phyloP scores from a whole-genome alignment of 2,329 filamentous ascomycete species.

The Peltaster fructicola region DNA sequence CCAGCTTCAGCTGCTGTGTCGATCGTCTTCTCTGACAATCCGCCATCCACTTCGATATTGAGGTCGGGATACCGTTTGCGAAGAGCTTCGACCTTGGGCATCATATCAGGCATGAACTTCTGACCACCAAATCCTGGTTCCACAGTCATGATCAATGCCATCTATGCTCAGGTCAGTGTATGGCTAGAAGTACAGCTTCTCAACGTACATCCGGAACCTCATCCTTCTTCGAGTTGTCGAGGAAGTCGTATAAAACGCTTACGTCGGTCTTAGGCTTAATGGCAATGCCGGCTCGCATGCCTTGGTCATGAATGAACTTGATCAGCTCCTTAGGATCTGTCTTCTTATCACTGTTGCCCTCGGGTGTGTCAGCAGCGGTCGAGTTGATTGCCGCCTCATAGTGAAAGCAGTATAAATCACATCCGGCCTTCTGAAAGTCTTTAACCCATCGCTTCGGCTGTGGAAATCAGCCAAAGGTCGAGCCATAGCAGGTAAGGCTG shows the following conservation, averaged over 20 bases:
- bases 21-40: constrained; percentile 72
- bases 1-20: constrained; percentile 88
- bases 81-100: constrained; percentile 80
- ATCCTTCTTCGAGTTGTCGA: constrained; percentile 52
- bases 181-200: constrained; percentile 3
- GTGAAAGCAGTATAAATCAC: constrained; percentile 99
- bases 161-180: constrained; percentile 34
- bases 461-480: constrained; percentile 4
- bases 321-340: constrained; percentile 77
- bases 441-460: constrained; percentile 97
- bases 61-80: constrained; percentile 72
- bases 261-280: constrained; percentile 87
- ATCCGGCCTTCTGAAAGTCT: constrained; percentile 83
- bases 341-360: constrained; percentile 46
- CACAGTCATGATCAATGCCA: constrained; percentile 98
- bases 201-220: constrained; percentile 74
- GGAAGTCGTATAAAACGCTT: constrained; percentile 78
- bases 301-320: constrained; percentile 72
- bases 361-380: constrained; percentile 65
- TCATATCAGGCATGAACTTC: constrained; percentile 92
- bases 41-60: constrained; percentile 95
- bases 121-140: constrained; percentile 94
- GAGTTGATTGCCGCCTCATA: constrained; percentile 84
- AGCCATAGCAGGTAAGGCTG: neutral
- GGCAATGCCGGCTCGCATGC: constrained; percentile 81